Percentiles rank a stretch among this genome's conserved stretches.
Conservation (phyloP, 2,329 filamentous ascomycete species). For the Decorospora gaudefroyi region DNA sequence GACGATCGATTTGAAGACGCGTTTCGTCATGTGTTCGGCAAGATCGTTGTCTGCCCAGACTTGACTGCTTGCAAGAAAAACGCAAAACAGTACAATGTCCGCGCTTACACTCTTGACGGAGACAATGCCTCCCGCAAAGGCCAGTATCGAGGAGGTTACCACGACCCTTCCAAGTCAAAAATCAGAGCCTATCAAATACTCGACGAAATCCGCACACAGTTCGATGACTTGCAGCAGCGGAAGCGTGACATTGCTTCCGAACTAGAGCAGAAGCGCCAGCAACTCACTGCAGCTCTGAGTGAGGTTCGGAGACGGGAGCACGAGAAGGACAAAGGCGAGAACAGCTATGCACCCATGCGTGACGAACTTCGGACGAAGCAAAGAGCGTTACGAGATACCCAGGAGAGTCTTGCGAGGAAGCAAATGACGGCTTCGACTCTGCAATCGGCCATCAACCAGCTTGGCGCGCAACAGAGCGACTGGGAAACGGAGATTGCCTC, state of each 20-base stretch:
- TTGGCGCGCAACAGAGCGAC: constrained; percentile 73
- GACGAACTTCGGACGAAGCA: constrained; percentile 76
- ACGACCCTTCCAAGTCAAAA: constrained; percentile 83
- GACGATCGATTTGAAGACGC: constrained; percentile 78
- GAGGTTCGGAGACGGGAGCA: constrained; percentile 83
- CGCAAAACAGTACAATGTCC: constrained; percentile 86
- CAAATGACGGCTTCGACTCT: constrained; percentile 68
- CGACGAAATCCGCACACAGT: constrained; percentile 73
- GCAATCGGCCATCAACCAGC: constrained; percentile 59
- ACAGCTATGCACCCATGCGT: constrained; percentile 78
- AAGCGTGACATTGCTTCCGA: constrained; percentile 68
- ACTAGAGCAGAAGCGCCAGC: constrained; percentile 80
- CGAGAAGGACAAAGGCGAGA: constrained; percentile 74
- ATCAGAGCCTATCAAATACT: constrained; percentile 81
- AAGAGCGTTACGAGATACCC: constrained; percentile 73
- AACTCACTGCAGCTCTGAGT: constrained; percentile 84
- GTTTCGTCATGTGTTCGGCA: constrained; percentile 93
- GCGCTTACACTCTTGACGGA: constrained; percentile 91
- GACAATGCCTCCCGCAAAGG: constrained; percentile 95
- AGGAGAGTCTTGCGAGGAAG: constrained; percentile 74
- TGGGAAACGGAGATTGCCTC: constrained; percentile 80
- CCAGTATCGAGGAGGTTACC: constrained; percentile 91
- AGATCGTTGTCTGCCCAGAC: constrained; percentile 91
- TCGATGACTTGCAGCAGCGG: constrained; percentile 68
- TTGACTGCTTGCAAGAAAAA: constrained; percentile 87